Evolutionary conservation across 306 rosid species (phyloP).

Genomic region (Cicer bijugum): DNA sequence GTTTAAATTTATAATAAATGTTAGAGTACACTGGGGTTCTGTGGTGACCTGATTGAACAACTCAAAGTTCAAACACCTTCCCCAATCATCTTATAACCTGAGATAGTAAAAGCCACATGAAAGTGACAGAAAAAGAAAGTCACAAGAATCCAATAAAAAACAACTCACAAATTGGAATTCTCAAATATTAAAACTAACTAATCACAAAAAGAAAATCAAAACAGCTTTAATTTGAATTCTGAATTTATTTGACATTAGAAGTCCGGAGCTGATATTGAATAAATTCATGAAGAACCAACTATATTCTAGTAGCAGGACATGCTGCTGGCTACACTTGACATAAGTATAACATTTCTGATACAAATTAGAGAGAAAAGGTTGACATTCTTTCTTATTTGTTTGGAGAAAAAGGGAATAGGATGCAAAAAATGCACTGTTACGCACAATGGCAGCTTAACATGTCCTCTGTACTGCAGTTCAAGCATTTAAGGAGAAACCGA

Average conservation of each 20-base stretch:
- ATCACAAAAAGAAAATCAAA: neutral
- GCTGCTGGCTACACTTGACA: neutral
- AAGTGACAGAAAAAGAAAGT: neutral
- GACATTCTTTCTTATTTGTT: constrained; percentile 1
- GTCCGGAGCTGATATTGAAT: constrained; percentile 17
- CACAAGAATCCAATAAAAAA: neutral
- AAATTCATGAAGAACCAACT: constrained; percentile 4
- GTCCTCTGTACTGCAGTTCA: constrained; percentile 19
- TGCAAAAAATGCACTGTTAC: constrained; percentile 4
- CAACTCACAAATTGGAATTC: neutral
- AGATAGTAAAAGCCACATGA: neutral
- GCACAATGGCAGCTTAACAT: constrained; percentile 9
- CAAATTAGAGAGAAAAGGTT: constrained; percentile 18
- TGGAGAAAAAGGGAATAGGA: neutral
- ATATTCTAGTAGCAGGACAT: constrained; percentile 7
- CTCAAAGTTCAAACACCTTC: constrained; percentile 26
- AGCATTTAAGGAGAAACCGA: constrained; percentile 18
- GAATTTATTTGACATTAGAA: neutral
- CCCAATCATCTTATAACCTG: neutral
- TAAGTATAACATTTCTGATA: constrained; percentile 18
- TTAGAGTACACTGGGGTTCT: constrained; percentile 2
- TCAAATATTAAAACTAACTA: neutral
- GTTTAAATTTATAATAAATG: constrained; percentile 5
- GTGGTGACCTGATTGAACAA: constrained; percentile 11
- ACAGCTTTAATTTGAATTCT: neutral